Evolutionary conservation across 257 asterid genomes (phyloP), one percentile per base, ranked within the genome.

Genomic region (Forsythia suspensa): DNA sequence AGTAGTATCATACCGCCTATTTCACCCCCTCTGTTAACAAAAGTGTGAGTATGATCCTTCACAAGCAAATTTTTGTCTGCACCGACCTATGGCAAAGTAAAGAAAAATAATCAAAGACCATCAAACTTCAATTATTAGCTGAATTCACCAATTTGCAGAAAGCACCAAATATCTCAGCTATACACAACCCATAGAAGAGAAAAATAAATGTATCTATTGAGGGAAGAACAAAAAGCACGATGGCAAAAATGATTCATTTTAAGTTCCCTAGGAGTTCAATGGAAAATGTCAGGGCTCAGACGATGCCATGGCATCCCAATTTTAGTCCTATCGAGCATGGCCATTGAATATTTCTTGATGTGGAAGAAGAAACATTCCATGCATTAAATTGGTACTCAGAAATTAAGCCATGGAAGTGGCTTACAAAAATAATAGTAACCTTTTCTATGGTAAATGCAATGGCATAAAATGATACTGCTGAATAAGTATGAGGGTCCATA

Each of bases 11-110:
- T 96, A 93, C 99, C 98, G 11, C 99, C 99, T 78, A 96, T 90
- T 59, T 91, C 94, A 77, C 97, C 97, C 82, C 97, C 98, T 86
- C 88, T 94, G 86, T 96, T 96, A 77, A 96, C 97, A 70, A 96
- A 96, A 63, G 96, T 94, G 90, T 96, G 99, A 81, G 95, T 92
- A 76, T 96, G 99, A 74, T 96, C 97, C 91, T 96, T 96, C 80
- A 92, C 96, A 8, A 96, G 96, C 75, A 96, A 88, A 83, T 96
- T 96, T 81, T 89, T 89, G 1, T 94, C 96, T 76, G 97, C 98
- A 51, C 98, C 99, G 12, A 96, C 99, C 99, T 94, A 80, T 44
- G 71, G 55, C 51, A 77, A 37, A 67, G 70, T 71, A 72, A 75
- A 70, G 67, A 29, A 69, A 80, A 85, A 66, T 36, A 57, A 81